Evolutionary conservation across 139 green algal genomes (phyloP).

Genomic region (Closterium sp.): DNA sequence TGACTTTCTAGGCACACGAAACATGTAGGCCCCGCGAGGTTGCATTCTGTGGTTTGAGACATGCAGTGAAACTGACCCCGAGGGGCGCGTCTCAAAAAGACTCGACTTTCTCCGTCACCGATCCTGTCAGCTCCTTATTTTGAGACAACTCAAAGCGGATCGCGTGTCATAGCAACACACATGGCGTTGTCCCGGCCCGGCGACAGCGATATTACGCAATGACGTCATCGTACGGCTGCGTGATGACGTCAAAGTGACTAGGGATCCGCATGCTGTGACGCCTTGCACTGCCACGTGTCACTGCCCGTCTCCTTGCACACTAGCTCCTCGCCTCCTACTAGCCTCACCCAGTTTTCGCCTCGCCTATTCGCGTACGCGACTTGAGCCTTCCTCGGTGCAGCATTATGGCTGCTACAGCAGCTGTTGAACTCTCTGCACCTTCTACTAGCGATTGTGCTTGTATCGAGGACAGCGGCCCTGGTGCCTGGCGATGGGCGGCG

Average conservation of each 20-base stretch:
- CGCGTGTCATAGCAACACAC: too few relatives aligned
- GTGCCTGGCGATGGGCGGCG: background rate
- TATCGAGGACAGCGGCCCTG: background rate
- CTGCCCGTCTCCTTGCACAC: background rate
- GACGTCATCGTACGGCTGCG: background rate
- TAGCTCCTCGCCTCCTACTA: background rate
- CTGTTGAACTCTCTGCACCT: background rate
- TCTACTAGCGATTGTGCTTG: background rate
- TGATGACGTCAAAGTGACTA: background rate
- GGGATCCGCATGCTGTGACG: background rate
- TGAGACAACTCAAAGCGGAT: too few relatives aligned
- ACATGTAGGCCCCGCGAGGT: too few relatives aligned
- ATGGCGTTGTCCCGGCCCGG: too few relatives aligned
- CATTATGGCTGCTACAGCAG: background rate
- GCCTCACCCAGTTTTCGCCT: background rate
- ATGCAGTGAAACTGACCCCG: too few relatives aligned
- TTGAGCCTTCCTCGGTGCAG: background rate
- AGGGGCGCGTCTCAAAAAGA: too few relatives aligned
- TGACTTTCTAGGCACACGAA: too few relatives aligned
- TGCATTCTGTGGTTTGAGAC: too few relatives aligned
- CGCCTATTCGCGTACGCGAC: background rate
- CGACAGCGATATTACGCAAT: background rate
- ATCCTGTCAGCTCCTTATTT: too few relatives aligned
- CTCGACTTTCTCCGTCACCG: too few relatives aligned
- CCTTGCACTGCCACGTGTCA: background rate